Base-by-base conservation (phyloP, 192 early-diverging fungal species). In the Spinellus fusiger region DNA sequence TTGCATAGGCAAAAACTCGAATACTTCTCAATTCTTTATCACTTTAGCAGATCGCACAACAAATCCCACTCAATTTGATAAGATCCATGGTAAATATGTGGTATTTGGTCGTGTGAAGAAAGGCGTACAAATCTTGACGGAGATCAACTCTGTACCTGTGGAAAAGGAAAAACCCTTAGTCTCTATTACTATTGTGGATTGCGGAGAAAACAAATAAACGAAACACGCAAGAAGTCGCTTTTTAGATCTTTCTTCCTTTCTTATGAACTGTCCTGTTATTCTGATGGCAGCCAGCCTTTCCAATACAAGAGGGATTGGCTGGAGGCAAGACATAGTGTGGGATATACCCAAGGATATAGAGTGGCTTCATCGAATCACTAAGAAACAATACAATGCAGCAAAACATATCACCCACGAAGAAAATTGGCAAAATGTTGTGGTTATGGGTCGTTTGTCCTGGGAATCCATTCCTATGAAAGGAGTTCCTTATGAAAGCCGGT, bases 361-460 rank as follows among this genome's bases (percentile, higher is more conserved):
- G 15, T 94, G 79, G 69, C 95, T 98, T 71, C 71, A 75, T 46
- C 53, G 57, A 7, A 62, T 94, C 15, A 94, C 95, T 5, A 83
- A 73, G 3, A 53, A 66, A 22, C 15, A 31, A 29, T 55, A 59
- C 33, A 7, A 6, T 6, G 18, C 26, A 4, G 20, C 26, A 15
- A 0, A 20, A 2, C 3, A 0, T 18, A 28, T 33, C 27, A n/a
- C 4, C 7, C 20, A 29, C 27, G 10, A 29, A 10, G 28, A 46
- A 15, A 26, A 46, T 25, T 49, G 58, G 40, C 27, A 64, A 28
- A 98, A 98, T 71, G 87, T 87, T 1, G 89, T 92, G 37, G 90
- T 98, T 62, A 92, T 98, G 90, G 96, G 96, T 44, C 82, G 93
- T 35, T 63, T 69, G 18, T 94, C 93, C 16, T 98, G 93, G 92